phyloP scores from a whole-genome alignment of 169 alveolate genomes.

The Plasmodium knowlesi region DNA sequence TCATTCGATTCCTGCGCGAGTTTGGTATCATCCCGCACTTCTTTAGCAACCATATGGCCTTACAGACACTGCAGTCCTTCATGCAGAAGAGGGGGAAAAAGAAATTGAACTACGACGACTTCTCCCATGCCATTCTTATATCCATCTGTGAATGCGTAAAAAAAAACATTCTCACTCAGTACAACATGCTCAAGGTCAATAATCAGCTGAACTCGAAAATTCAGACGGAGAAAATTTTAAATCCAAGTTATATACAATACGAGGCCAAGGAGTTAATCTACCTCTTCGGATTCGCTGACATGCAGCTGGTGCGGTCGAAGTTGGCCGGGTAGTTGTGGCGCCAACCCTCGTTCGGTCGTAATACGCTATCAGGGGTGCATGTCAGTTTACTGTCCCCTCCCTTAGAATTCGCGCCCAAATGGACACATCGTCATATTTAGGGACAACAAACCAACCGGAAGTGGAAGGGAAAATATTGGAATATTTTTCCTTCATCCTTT shows the following conservation, averaged over 20 bases:
- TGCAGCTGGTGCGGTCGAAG: slow-evolving; percentile 55
- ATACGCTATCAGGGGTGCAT: not conserved
- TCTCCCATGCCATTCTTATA: slow-evolving; percentile 66
- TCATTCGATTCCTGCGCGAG: slow-evolving; percentile 82
- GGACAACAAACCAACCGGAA: not conserved
- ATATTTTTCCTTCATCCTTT: not conserved
- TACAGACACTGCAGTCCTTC: slow-evolving; percentile 8
- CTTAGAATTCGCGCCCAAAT: not conserved
- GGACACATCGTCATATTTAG: not conserved
- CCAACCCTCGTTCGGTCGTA: not conserved
- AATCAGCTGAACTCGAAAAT: slow-evolving; percentile 23
- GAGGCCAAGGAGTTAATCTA: slow-evolving; percentile 73
- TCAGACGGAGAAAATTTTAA: slow-evolving; percentile 53
- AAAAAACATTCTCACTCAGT: slow-evolving; percentile 66
- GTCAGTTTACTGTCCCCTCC: not conserved
- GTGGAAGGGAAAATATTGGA: not conserved
- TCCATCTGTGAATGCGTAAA: slow-evolving; percentile 71
- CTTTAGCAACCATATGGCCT: slow-evolving; percentile 24
- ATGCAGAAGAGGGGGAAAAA: slow-evolving; percentile 24
- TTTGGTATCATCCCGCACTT: slow-evolving; percentile 84
- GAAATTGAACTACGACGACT: slow-evolving; percentile 57
- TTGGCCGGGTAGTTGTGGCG: not conserved
- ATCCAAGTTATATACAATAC: slow-evolving; percentile 40
- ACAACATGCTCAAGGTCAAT: slow-evolving; percentile 44
- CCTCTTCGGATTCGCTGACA: slow-evolving; percentile 67